Conservation (phyloP, 257 asterid genomes). For the Scutellaria baicalensis region DNA sequence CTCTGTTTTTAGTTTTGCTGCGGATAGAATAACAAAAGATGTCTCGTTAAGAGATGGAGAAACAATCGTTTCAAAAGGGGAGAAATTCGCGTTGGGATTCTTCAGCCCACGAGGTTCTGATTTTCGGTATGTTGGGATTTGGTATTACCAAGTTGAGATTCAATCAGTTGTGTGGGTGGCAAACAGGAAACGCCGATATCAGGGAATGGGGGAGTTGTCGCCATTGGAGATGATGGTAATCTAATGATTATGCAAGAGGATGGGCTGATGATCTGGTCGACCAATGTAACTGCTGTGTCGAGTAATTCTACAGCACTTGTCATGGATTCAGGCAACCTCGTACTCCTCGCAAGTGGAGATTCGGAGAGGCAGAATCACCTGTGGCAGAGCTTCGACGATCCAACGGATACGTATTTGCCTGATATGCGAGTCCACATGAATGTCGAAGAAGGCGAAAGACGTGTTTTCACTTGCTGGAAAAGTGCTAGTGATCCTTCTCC, state of each 20-base stretch:
- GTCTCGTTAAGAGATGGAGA: conserved; percentile 39
- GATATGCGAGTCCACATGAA: conserved; percentile 39
- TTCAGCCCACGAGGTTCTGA: conserved; percentile 45
- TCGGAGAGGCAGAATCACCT: background rate
- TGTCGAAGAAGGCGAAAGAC: conserved; percentile 18
- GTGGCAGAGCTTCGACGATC: conserved; percentile 56
- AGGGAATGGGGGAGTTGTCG: conserved; percentile 35
- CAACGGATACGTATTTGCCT: conserved; percentile 61
- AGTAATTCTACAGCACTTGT: conserved; percentile 36
- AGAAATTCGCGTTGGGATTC: conserved; percentile 54
- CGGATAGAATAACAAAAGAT: conserved; percentile 26
- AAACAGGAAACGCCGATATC: conserved; percentile 51
- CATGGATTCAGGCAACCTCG: conserved; percentile 41
- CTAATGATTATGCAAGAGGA: conserved; percentile 31
- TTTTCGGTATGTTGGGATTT: conserved; percentile 60
- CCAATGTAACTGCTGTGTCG: conserved; percentile 18
- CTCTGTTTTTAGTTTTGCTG: conserved; percentile 19
- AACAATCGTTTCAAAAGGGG: conserved; percentile 29
- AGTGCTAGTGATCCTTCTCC: conserved; percentile 50
- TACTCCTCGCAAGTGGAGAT: background rate
- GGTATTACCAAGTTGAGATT: conserved; percentile 29
- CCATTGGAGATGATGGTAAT: conserved; percentile 31
- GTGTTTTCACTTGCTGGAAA: conserved; percentile 52
- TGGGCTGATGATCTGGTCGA: conserved; percentile 33
- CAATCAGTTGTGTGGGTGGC: conserved; percentile 72